These are phyloP conservation scores for Penstemon barbatus DNA, from an alignment of 257 asterid species.

Conservation along the genomic window DNA sequence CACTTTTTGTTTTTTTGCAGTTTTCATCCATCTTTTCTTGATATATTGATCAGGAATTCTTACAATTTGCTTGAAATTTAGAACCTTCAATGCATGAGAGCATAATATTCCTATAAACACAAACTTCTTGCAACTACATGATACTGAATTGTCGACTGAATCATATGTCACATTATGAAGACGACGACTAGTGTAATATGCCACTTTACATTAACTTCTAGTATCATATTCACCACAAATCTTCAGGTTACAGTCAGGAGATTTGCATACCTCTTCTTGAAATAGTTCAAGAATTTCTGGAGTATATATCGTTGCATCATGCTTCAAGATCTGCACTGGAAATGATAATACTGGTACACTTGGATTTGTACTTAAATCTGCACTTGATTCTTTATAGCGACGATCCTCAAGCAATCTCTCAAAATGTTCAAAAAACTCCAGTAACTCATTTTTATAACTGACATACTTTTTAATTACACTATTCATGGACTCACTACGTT, in stretches of 20 bases:
- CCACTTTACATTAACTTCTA: neutral
- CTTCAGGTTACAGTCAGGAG: neutral
- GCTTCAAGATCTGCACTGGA: neutral
- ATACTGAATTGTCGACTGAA: no score
- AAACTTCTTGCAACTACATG: no score
- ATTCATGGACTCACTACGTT: neutral
- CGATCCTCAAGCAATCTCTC: neutral
- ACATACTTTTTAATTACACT: neutral
- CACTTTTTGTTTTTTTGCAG: no score
- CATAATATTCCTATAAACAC: no score
- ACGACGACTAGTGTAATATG: no score
- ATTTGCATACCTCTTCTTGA: neutral
- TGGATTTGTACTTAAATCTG: neutral
- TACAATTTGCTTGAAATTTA: no score
- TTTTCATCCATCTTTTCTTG: no score
- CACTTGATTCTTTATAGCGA: neutral
- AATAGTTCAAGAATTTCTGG: neutral
- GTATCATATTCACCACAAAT: neutral
- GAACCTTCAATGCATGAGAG: no score
- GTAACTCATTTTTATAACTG: no score
- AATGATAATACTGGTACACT: neutral
- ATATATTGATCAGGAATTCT: no score
- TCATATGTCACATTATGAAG: no score
- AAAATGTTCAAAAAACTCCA: no score
- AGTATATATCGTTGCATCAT: neutral